Conservation (phyloP, 768 basidiomycete species). For the Naganishia vishniacii region DNA sequence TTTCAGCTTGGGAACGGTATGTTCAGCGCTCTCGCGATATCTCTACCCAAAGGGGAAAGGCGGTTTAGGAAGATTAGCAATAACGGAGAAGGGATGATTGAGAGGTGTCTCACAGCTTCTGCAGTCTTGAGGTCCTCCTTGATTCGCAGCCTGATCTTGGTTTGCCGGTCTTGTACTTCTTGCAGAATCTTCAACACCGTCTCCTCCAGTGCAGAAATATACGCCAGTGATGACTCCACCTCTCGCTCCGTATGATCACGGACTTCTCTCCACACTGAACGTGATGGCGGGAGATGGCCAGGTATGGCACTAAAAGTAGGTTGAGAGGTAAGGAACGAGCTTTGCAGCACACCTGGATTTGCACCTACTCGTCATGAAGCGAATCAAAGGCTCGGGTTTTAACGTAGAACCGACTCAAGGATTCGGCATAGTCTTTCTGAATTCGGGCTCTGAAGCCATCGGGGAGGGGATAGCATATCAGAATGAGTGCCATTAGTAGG, state of each 20-base stretch:
- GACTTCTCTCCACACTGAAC: constrained; percentile 75
- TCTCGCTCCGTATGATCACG: constrained; percentile 82
- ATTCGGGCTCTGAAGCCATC: constrained; percentile 53
- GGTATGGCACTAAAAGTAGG: constrained; percentile 52
- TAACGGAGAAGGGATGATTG: not conserved
- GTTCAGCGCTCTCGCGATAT: constrained; percentile 76
- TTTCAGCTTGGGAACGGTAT: constrained; percentile 72
- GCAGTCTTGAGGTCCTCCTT: constrained; percentile 85
- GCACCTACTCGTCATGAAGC: constrained; percentile 58
- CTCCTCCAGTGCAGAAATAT: constrained; percentile 62
- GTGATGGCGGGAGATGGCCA: constrained; percentile 54
- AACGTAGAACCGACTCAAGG: constrained; percentile 65
- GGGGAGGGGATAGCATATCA: not conserved
- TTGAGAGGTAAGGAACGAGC: not conserved
- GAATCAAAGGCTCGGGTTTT: constrained; percentile 66
- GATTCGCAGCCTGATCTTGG: constrained; percentile 82
- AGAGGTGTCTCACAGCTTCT: constrained; percentile 40
- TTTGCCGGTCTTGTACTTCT: constrained; percentile 75
- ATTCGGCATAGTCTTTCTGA: constrained; percentile 77
- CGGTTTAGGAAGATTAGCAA: too few relatives aligned
- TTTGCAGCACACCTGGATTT: not conserved
- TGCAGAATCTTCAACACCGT: constrained; percentile 71
- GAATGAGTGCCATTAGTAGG: too few relatives aligned
- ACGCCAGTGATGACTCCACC: constrained; percentile 72
- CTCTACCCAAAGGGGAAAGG: constrained; percentile 46